Base-by-base conservation (phyloP, 2,329 filamentous ascomycete genomes). In the Teratosphaeria destructans region DNA sequence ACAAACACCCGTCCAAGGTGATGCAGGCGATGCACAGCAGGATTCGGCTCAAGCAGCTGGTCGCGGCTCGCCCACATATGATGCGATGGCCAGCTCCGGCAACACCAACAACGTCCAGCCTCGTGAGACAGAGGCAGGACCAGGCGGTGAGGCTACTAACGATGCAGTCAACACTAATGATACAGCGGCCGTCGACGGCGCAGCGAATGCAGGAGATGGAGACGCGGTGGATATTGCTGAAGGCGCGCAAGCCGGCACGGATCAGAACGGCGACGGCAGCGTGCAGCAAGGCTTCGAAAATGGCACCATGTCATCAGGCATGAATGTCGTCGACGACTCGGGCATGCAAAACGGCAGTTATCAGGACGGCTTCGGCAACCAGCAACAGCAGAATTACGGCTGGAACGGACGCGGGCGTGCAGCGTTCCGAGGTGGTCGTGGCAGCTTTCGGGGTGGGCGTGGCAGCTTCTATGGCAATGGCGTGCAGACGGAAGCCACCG, bases 391-490 rank as follows among this genome's bases (percentile, higher is more conserved):
- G 54, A 63, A 65, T 49, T 59, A 61, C 39, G 64, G 58, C 29
- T 64, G 52, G 47, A 52, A 27, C 12, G n/a, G 35, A 63, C 72
- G 76, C 68, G 74, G 74, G 54, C 32, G 55, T n/a, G 76, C 73
- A 52, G 73, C 75, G 66, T 73, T 76, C 66, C 52, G 55, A 10
- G 77, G 77, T 60, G 78, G 79, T 60, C 75, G 77, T 60, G 79
- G 80, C 60, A 76, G 76, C 35, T 79, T 77, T 62, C 68, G 74
- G 59, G 75, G 76, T 43, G 77, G 76, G 60, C 74, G 72, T 68
- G 73, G 63, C 58, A 70, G 71, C 70, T 63, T 64, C 26, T 59
- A 47, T 64, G 65, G 64, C 12, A 56, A 37, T 56, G 55, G 57
- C 52, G 59, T 55, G 63, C 59, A 59, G 62, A 65, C 55, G 29